Base-by-base conservation (phyloP, 83 land plant genomes). In the Picea abies region DNA sequence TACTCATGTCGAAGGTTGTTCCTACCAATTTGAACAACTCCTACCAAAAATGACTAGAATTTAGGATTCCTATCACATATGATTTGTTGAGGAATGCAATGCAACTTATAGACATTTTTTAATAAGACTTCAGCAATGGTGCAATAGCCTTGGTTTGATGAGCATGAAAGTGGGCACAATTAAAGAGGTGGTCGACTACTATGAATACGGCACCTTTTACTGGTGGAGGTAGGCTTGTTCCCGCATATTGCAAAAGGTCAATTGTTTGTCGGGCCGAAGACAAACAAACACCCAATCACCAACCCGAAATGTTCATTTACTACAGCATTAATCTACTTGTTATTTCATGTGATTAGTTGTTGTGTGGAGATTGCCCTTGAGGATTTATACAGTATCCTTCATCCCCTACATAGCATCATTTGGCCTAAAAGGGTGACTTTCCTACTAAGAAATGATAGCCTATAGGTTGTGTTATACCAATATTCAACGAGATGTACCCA, bases 11-110 rank as follows among this genome's bases (percentile, higher is more conserved):
- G 29, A 80, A 66, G 39, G 41, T 32, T 19, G 32, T 60, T 2
- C 71, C 81, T 23, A 66, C 56, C 8, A 82, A 10, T 16, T 60
- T 77, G 6, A 85, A 61, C 1, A 81, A 39, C 10, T 80, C 63
- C 66, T 26, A 39, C 79, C 69, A 80, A 25, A 85, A 77, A 3
- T 32, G 23, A 44, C 79, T 84, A 19, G 61, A 17, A 26, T 17
- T 72, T 17, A 8, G 77, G 32, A 62, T 80, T 82, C 2, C 70
- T 25, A 39, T 84, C 83, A 81, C 35, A 71, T 10, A 62, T 44
- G 11, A 83, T 83, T 19, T 78, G 16, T 12, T 17, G 35, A 56
- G 84, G 79, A 56, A 78, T 5, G 6, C 81, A 80, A 85, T 86
- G 78, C 17, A 82, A 32, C n/a, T 82, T 82, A 23, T 63, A 67